Evolutionary conservation across 169 alveolate genomes (phyloP).

Genomic region (Plasmodium blacklocki): DNA sequence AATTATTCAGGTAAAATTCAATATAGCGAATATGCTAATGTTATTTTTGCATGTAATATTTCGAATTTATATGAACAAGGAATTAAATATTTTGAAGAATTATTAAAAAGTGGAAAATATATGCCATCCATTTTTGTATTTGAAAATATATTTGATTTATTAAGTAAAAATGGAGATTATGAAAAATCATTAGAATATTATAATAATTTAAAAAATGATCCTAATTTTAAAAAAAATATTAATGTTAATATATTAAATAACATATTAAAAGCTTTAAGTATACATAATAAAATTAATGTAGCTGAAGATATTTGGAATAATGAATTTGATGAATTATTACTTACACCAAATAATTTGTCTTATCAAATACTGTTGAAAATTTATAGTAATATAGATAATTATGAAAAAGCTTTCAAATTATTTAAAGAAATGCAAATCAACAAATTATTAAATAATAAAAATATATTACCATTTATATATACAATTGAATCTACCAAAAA

Average conservation of each 20-base stretch:
- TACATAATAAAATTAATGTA: constrained; percentile 49
- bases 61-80: constrained; percentile 66
- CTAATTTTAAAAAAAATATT: constrained; percentile 53
- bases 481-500: constrained; percentile 54
- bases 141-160: constrained; percentile 68
- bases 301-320: constrained; percentile 68
- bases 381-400: constrained; percentile 37
- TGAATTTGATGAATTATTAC: constrained; percentile 61
- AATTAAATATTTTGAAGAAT: constrained; percentile 73
- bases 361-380: constrained; percentile 39
- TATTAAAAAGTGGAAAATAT: constrained; percentile 65
- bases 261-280: constrained; percentile 44
- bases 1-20: constrained; percentile 54
- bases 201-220: constrained; percentile 56
- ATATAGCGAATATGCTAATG: constrained; percentile 72
- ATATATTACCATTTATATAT: constrained; percentile 59
- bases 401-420: constrained; percentile 67
- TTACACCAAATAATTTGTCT: constrained; percentile 51
- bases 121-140: constrained; percentile 54
- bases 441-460: constrained; percentile 44
- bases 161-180: constrained; percentile 69
- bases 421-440: constrained; percentile 76
- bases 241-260: constrained; percentile 70
- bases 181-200: constrained; percentile 56
- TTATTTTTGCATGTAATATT: constrained; percentile 66